A percentile compares a stretch with the other conserved stretches of the same genome.
phyloP scores from a whole-genome alignment of 2,329 filamentous ascomycete species.

The Hirsutella minnesotensis region DNA sequence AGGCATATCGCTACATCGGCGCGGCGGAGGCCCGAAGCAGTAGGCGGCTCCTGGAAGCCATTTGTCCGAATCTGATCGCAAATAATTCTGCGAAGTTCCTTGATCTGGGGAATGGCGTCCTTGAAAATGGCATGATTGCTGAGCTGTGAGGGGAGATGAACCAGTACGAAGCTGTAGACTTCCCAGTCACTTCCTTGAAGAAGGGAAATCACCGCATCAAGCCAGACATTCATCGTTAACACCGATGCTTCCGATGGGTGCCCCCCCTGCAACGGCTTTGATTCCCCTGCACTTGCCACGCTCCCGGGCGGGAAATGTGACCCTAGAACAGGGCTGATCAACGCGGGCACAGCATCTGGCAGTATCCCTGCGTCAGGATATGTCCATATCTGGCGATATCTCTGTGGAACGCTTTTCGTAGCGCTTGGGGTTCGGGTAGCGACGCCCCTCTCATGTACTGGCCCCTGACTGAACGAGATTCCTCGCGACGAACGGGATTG shows the following conservation, averaged over 20 bases:
- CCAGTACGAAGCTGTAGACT: conserved; percentile 79
- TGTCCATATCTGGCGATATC: conserved; percentile 44
- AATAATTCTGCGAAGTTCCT: conserved; percentile 60
- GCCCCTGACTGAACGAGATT: conserved; percentile 37
- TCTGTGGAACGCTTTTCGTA: conserved; percentile 16
- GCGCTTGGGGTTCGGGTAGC: conserved; percentile 30
- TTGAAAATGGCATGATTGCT: conserved; percentile 81
- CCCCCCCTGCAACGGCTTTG: conserved; percentile 11
- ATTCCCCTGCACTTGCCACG: conserved; percentile 4
- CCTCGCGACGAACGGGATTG: conserved; percentile 32
- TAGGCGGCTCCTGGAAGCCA: conserved; percentile 70
- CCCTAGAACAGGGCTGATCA: conserved; percentile 39
- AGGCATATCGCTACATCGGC: conserved; percentile 83
- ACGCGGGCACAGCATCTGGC: conserved; percentile 31
- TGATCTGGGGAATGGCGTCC: conserved; percentile 61
- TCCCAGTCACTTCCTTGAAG: conserved; percentile 77
- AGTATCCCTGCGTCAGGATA: conserved; percentile 44
- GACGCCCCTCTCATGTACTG: conserved; percentile 28
- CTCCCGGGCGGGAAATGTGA: conserved; percentile 17
- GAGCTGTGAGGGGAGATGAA: conserved; percentile 76
- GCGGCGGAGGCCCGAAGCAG: conserved; percentile 67
- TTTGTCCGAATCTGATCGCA: conserved; percentile 75
- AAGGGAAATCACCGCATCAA: conserved; percentile 66
- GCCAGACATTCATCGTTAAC: conserved; percentile 55
- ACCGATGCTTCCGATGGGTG: conserved; percentile 22